A percentile compares a stretch with the other conserved stretches of the same genome.
These are phyloP conservation scores for Kodamaea plutei DNA, from an alignment of 1,139 yeast genomes.

Conservation along the genomic window DNA sequence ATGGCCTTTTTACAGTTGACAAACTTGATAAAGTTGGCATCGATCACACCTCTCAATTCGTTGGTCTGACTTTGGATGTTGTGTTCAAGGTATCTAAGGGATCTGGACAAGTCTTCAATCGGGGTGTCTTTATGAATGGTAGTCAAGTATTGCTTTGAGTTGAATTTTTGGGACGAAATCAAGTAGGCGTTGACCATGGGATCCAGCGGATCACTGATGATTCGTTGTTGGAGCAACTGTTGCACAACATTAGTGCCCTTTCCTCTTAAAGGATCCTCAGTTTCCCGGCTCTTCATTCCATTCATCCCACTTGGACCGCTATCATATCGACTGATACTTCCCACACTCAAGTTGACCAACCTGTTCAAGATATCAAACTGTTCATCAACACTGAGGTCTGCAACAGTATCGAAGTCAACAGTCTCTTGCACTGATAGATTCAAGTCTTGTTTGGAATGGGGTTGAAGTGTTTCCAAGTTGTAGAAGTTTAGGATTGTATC, in stretches of 20 bases:
- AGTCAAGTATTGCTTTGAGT: slow-evolving; percentile 64
- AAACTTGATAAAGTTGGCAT: slow-evolving; percentile 69
- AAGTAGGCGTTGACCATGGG: slow-evolving; percentile 51
- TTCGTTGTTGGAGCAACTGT: slow-evolving; percentile 35
- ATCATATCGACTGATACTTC: slow-evolving; percentile 5
- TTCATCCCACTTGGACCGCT: slow-evolving; percentile 5
- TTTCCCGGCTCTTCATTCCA: slow-evolving; percentile 10
- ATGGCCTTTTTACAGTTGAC: slow-evolving; percentile 67
- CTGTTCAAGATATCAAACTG: slow-evolving; percentile 27
- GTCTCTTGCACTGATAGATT: slow-evolving; percentile 15
- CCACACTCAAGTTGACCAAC: slow-evolving; percentile 17
- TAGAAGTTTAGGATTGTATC: slow-evolving; percentile 23
- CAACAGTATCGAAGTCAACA: slow-evolving; percentile 24
- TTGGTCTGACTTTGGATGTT: slow-evolving; percentile 63
- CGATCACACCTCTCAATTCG: slow-evolving; percentile 63
- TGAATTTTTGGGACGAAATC: slow-evolving; percentile 69
- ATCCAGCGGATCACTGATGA: slow-evolving; percentile 36
- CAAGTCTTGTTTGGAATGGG: slow-evolving; percentile 20
- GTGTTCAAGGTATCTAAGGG: slow-evolving; percentile 56
- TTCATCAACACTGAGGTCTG: slow-evolving; percentile 23
- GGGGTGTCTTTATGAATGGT: slow-evolving; percentile 70
- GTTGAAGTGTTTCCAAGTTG: slow-evolving; percentile 22
- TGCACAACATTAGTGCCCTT: slow-evolving; percentile 41
- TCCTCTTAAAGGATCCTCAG: slow-evolving; percentile 55
- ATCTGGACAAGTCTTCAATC: slow-evolving; percentile 53